Conservation (phyloP, 108 stramenopile species). For the Cyclostephanos invisitatus region DNA sequence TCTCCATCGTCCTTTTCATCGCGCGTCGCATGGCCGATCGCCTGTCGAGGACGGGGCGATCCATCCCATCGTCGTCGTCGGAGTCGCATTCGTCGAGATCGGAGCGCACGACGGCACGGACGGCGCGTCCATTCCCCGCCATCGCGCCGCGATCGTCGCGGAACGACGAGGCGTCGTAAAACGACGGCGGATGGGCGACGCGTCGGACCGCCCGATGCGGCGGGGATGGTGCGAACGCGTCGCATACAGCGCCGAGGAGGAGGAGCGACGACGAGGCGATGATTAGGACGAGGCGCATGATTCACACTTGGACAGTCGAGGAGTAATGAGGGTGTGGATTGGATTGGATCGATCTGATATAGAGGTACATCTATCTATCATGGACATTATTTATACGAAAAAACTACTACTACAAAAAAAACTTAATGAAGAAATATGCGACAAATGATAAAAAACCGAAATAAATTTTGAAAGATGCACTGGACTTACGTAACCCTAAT, state of each 20-base stretch:
- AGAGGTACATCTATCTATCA: background rate
- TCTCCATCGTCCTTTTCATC: background rate
- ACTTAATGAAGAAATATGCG: too few species aligned
- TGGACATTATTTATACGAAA: background rate
- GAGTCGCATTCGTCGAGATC: background rate
- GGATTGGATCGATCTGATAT: too few species aligned
- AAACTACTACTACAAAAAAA: too few species aligned
- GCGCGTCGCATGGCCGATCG: background rate
- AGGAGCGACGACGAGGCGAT: background rate
- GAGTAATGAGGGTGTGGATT: too few species aligned
- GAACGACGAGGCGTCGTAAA: too few species aligned
- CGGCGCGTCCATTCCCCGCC: too few species aligned
- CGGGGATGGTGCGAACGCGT: background rate
- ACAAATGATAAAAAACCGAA: background rate
- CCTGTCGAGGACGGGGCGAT: background rate
- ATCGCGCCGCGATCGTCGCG: too few species aligned
- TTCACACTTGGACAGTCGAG: too few species aligned
- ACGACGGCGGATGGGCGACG: too few species aligned
- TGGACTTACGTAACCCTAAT: too few species aligned
- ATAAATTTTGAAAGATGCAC: too few species aligned
- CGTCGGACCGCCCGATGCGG: background rate
- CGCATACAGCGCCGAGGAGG: background rate
- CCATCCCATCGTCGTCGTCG: background rate
- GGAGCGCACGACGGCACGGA: background rate
- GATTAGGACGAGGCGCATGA: background rate